Base-by-base conservation (phyloP, 495 filamentous ascomycete species). In the Penicillium ochrochloron region DNA sequence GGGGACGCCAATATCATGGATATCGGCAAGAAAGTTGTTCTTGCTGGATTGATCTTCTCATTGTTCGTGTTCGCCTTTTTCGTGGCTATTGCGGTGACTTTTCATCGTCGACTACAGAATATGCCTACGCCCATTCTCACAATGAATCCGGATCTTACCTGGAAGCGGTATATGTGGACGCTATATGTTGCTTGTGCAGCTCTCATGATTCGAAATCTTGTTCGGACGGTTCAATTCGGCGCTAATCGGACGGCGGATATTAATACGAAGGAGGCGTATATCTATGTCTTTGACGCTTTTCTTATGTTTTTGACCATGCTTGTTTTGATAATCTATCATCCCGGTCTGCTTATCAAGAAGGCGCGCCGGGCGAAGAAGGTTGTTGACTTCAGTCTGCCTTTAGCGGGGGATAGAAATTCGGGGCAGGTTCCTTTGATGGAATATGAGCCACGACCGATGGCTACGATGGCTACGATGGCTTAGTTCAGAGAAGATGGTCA, bases 171-270 rank as follows among this genome's bases (percentile, higher is more conserved):
- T 54, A 77, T 84, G 73, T 69, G 71, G 63, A 71, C 66, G 23
- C 66, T 84, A 14, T 82, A 82, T 65, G 63, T 71, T 15, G 70
- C 70, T 9, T 79, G 76, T 67, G 52, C 66, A 27, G 69, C 75
- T 5, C 69, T 83, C 57, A 73, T 81, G 63, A 17, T 82, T 7
- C 66, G 82, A 12, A 80, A 75, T 59, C 59, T 83, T 21, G 75
- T 82, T 15, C 59, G 82, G 21, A 75, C 75, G 34, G 70, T 83
- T 25, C 77, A 84, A 67, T 83, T 79, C 57, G 71, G 67, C n/a
- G 66, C 69, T 4, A 31, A 25, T 15, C 33, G 54, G 55, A 65
- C 51, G 33, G 53, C 71, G n/a, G 61, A 61, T 29, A 41, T 80
- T 19, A 71, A 70, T 25, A 70, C 54, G 9, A 60, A 71, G 48